Percentiles rank a stretch among this genome's conserved stretches.
These are phyloP conservation scores for Discostella stelligeroides DNA, from an alignment of 108 stramenopile species.

Conservation along the genomic window DNA sequence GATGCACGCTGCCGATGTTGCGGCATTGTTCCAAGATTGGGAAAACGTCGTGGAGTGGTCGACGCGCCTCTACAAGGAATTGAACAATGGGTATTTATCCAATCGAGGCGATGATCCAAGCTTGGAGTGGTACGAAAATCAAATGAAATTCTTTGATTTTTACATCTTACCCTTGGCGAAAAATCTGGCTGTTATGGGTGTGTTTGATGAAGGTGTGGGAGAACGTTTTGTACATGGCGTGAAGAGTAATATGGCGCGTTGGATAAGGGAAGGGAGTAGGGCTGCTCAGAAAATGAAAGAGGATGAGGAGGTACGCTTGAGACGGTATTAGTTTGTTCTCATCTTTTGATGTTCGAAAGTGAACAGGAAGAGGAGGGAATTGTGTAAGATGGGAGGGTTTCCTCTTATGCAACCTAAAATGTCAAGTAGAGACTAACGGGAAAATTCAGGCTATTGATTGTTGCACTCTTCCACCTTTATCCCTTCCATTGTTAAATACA, in stretches of 20 bases:
- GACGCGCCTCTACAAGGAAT: slow-evolving; percentile 63
- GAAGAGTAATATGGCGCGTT: slow-evolving; percentile 16
- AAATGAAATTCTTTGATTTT: slow-evolving; percentile 76
- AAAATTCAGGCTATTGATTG: too few species aligned
- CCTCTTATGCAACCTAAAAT: too few species aligned
- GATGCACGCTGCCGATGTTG: slow-evolving; percentile 72
- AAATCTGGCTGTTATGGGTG: slow-evolving; percentile 62
- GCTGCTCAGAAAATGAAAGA: slow-evolving; percentile 1
- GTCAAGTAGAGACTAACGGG: too few species aligned
- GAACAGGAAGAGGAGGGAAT: too few species aligned
- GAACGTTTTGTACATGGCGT: slow-evolving; percentile 13
- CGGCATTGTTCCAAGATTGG: slow-evolving; percentile 75
- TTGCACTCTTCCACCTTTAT: too few species aligned
- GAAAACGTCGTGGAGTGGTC: slow-evolving; percentile 72
- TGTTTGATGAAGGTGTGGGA: slow-evolving; percentile 52
- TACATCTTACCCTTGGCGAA: slow-evolving; percentile 76
- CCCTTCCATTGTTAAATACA: too few species aligned
- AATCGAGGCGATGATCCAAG: slow-evolving; percentile 70
- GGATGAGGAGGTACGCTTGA: slow-evolving; percentile 6
- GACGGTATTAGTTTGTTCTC: too few species aligned
- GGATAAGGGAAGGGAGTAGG: slow-evolving; percentile 16
- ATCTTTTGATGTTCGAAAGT: too few species aligned
- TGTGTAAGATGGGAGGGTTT: too few species aligned
- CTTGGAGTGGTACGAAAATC: slow-evolving; percentile 73
- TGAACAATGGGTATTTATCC: slow-evolving; percentile 51